These are phyloP conservation scores for Fusarium paranaense DNA, from an alignment of 2,329 filamentous ascomycete genomes.

Conservation along the genomic window DNA sequence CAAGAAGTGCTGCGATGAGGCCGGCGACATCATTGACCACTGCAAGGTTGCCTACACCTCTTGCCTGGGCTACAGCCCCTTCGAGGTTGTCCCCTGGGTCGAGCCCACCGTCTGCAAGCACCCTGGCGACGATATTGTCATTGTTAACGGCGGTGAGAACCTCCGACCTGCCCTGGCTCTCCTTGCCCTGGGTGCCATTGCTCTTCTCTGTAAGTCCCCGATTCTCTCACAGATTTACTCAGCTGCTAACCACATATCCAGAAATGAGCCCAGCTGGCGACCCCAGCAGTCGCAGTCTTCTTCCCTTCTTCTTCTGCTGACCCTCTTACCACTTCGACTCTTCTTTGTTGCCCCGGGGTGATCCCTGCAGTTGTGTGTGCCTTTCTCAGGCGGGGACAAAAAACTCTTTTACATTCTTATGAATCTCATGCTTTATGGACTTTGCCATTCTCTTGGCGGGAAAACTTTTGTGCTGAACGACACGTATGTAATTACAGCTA, in stretches of 20 bases:
- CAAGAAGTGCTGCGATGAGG: slow-evolving; percentile 27
- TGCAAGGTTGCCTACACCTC: slow-evolving; percentile 28
- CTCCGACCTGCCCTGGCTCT: slow-evolving; percentile 32
- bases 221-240: rapidly evolving
- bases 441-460: slow-evolving; percentile 8
- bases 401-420: slow-evolving; percentile 3
- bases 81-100: slow-evolving; percentile 12
- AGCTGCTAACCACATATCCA: not conserved
- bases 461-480: slow-evolving; percentile 25
- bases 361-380: slow-evolving; percentile 27
- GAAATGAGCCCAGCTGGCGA: slow-evolving; percentile 8
- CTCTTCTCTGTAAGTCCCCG: slow-evolving; percentile 28
- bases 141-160: slow-evolving; percentile 25
- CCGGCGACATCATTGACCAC: slow-evolving; percentile 21
- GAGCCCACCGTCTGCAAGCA: slow-evolving; percentile 35
- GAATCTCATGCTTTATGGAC: slow-evolving; percentile 26
- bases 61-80: slow-evolving; percentile 33
- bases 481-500: slow-evolving; percentile 31
- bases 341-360: slow-evolving; percentile 15
- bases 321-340: slow-evolving; percentile 7
- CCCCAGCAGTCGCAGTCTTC: not conserved
- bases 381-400: slow-evolving; percentile 16
- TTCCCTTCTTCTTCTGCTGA: slow-evolving; percentile 17
- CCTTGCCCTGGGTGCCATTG: slow-evolving; percentile 25
- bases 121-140: slow-evolving; percentile 25